Percentiles rank a stretch among this genome's conserved stretches.
Evolutionary conservation across 169 alveolate species (phyloP).

Genomic region (Cyclospora cayetanensis): DNA sequence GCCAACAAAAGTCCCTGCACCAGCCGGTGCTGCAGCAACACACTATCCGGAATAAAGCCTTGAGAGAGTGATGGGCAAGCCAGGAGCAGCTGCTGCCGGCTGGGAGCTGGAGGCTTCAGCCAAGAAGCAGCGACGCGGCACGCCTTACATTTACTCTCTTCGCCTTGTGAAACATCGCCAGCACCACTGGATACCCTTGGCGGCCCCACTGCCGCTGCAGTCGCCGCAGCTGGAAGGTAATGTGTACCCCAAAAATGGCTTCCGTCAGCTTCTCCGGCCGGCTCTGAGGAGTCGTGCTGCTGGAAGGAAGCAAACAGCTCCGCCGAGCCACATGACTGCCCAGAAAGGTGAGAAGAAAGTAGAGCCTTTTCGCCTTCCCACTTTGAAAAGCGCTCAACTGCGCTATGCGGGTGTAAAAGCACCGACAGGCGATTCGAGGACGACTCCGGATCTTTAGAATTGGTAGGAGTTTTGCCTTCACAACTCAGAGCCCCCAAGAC

Average conservation of each 20-base stretch:
- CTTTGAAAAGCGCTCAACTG: background rate
- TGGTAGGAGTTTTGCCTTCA: too few species aligned
- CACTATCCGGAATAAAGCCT: background rate
- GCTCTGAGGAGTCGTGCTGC: background rate
- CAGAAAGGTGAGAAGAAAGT: background rate
- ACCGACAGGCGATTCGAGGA: too few species aligned
- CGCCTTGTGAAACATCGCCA: background rate
- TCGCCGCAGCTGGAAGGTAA: background rate
- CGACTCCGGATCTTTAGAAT: too few species aligned
- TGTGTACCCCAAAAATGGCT: background rate
- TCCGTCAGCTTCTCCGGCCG: background rate
- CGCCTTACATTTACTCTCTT: background rate
- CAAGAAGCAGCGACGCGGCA: constrained; percentile 35
- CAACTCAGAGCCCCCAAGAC: background rate
- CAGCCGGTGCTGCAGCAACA: constrained; percentile 49
- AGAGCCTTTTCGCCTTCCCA: background rate
- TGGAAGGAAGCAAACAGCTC: background rate
- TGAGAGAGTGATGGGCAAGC: background rate
- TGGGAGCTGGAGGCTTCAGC: background rate
- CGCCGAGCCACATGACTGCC: background rate
- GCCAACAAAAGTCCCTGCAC: constrained; percentile 19
- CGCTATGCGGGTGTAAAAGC: background rate
- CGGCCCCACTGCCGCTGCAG: background rate
- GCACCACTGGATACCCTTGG: background rate
- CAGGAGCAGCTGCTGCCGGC: constrained; percentile 17